Base-by-base conservation (phyloP, 2,329 filamentous ascomycete genomes). In the Cladosporium sp. region DNA sequence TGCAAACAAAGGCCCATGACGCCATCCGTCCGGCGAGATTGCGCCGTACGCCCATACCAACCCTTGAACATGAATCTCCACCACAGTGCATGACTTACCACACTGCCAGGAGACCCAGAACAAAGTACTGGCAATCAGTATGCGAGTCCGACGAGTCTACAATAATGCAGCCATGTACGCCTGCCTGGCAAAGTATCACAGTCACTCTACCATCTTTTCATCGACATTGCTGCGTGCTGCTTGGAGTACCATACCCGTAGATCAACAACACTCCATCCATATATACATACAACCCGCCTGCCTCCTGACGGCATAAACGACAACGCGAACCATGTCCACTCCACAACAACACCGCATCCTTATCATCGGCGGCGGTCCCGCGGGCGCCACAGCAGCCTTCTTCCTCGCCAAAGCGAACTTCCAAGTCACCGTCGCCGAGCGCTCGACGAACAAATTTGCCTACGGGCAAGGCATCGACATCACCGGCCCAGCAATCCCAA, bases 391-490 rank as follows among this genome's bases (percentile, higher is more conserved):
- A 31, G 55, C 68, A 37, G 72, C 72, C 16, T 72, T 70, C 62
- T 74, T 69, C 67, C 68, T 74, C 5, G 65, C 66, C 40, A 66
- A 67, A 63, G 67, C 68, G 28, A 69, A 68, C 26, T 67, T 67
- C 44, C 28, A 63, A 18, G 66, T 73, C 21, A 71, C 69, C n/a
- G 62, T 74, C 28, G 67, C 72, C 33, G 72, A 74, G 52, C 68
- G 72, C 8, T 65, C 67, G 14, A 55, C 66, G 11, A 11, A 44
- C 5, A 49, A 66, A 23, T 61, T 60, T 31, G 64, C 64, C 3
- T 66, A 65, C 12, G 74, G 74, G 4, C 74, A 75, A 67, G 71
- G 72, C 16, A 69, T 75, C 29, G 74, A 76, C 55, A 67, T 76
- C 33, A 71, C 69, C 33, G 73, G 69, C 6, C 66, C 67, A 18